Evolutionary conservation across 176 grass and related monocot genomes (phyloP).

Genomic region (Pontederia paniculata): DNA sequence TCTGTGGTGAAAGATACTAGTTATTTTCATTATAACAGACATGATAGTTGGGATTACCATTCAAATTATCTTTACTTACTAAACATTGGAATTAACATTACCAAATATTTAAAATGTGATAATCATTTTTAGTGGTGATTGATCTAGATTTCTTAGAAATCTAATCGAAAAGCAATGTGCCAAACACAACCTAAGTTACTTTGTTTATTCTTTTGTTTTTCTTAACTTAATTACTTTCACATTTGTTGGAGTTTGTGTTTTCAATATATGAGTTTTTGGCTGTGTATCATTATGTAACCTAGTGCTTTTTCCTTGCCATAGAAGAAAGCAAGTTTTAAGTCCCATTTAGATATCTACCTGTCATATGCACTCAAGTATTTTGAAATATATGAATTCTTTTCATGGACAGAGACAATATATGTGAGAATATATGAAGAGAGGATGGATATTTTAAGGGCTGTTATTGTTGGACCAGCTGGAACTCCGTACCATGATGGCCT

Average conservation of each 20-base stretch:
- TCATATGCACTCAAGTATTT: constrained; percentile 7
- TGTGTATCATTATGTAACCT: no score
- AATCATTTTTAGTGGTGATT: constrained; percentile 7
- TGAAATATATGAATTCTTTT: not conserved
- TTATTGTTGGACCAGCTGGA: constrained; percentile 49
- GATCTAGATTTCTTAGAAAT: not conserved
- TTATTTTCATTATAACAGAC: no score
- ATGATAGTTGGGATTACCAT: no score
- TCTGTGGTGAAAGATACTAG: no score
- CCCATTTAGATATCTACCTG: not conserved
- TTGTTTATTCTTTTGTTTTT: not conserved
- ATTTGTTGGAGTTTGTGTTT: not conserved
- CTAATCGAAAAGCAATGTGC: not conserved
- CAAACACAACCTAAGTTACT: not conserved
- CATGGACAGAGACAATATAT: constrained; percentile 38
- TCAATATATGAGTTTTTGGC: not conserved
- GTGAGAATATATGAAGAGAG: constrained; percentile 59
- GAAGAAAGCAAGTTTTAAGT: not conserved
- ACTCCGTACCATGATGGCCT: constrained; percentile 74
- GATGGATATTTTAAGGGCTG: constrained; percentile 62
- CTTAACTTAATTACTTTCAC: not conserved
- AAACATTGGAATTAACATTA: not conserved
- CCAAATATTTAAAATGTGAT: constrained; percentile 1
- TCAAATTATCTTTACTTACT: no score
- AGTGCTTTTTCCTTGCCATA: not conserved